Conservation (phyloP, 495 filamentous ascomycete species). For the Neurospora sp. region DNA sequence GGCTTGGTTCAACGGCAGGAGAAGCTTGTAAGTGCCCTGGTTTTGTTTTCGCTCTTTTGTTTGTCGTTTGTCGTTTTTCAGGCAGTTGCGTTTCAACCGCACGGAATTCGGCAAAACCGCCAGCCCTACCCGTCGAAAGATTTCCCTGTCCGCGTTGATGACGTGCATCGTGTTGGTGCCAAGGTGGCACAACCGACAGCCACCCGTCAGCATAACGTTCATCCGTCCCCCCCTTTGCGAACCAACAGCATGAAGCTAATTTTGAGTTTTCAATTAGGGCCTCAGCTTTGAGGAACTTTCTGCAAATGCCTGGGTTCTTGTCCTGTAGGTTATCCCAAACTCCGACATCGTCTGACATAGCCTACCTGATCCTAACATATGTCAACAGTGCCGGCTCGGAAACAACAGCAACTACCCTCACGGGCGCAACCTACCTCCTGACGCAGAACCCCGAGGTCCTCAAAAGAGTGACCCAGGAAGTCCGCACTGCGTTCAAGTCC, state of each 20-base stretch:
- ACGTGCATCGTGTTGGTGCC: neutral
- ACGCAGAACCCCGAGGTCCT: slow-evolving; percentile 31
- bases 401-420: slow-evolving; percentile 45
- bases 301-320: slow-evolving; percentile 6
- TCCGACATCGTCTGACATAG: neutral
- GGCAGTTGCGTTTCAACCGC: neutral
- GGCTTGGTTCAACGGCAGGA: slow-evolving; percentile 26
- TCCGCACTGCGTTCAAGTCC: slow-evolving; percentile 35
- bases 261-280: neutral
- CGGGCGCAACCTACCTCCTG: slow-evolving; percentile 39
- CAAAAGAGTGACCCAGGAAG: slow-evolving; percentile 33
- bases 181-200: neutral
- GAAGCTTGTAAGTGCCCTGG: slow-evolving; percentile 9
- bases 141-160: neutral
- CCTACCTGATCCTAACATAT: neutral
- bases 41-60: neutral
- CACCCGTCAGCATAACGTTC: neutral
- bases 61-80: neutral
- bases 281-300: slow-evolving; percentile 1
- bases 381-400: slow-evolving; percentile 28
- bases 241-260: neutral
- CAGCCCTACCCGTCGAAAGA: neutral
- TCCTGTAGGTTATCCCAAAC: neutral
- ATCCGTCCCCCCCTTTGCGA: neutral
- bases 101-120: neutral